These are phyloP conservation scores for Pelargonium citronellum DNA, from an alignment of 441 rosid genomes.

Conservation along the genomic window DNA sequence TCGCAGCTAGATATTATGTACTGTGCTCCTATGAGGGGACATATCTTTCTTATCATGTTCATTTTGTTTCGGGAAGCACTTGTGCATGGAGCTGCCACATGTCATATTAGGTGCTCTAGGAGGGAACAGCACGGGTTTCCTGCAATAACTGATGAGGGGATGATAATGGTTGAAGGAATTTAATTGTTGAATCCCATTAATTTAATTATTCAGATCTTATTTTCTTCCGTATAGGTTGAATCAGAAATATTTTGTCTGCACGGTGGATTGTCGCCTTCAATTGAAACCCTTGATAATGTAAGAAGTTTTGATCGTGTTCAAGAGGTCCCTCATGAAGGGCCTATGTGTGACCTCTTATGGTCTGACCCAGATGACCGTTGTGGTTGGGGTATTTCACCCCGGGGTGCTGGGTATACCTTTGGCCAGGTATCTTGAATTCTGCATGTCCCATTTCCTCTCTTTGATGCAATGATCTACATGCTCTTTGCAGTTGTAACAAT, in stretches of 20 bases:
- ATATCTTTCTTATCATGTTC: neutral
- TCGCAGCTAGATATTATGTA: too few species aligned
- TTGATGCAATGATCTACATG: neutral
- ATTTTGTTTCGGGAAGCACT: neutral
- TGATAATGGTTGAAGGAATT: neutral
- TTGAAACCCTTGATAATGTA: constrained; percentile 69
- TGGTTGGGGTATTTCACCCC: constrained; percentile 67
- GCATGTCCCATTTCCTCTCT: neutral
- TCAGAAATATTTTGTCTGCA: constrained; percentile 26
- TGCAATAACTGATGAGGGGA: neutral
- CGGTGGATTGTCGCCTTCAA: constrained; percentile 75
- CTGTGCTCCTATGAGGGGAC: neutral
- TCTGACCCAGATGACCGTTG: constrained; percentile 70
- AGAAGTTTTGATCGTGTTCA: constrained; percentile 49
- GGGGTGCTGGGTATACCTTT: constrained; percentile 61
- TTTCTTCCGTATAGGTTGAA: constrained; percentile 43
- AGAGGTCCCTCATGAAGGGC: constrained; percentile 68
- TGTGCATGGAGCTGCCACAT: neutral
- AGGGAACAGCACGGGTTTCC: neutral
- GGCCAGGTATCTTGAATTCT: constrained; percentile 36
- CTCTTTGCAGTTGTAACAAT: too few species aligned
- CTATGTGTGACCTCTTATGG: constrained; percentile 74
- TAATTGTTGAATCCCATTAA: neutral
- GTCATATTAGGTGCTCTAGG: neutral
- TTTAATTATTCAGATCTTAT: constrained; percentile 1